Evolutionary conservation across 768 basidiomycete genomes (phyloP), one percentile per base, ranked within the genome.

Genomic region (Lyophyllum semitale): DNA sequence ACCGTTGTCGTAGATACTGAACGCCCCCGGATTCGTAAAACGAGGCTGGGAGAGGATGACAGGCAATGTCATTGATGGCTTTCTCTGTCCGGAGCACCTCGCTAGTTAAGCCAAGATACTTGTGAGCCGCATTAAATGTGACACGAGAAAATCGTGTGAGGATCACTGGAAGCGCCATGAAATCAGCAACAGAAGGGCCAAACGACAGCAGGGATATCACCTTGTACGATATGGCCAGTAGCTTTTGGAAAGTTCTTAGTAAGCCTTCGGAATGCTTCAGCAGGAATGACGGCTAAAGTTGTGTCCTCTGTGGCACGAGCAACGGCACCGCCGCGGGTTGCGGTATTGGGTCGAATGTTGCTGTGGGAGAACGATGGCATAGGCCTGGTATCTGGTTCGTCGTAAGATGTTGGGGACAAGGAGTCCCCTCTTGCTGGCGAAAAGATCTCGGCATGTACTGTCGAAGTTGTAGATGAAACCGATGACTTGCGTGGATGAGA

Each of bases 191-290:
- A 49, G 2, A 29, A 20, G 29, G 33, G 20, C 38, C n/a, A 8
- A 22, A 55, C 0, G 22, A 33, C 37, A 26, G 41, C 6, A 4
- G 15, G 4, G 26, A 26, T 57, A 67, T 32, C 65, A 87, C 94
- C 93, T 83, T 95, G 93, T 0, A 97, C 93, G 55, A 98, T 95
- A 63, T 95, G 94, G 4, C 95, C 95, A 33, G 95, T 92, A 3
- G 97, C 95, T 65, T 98, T 98, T 0, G 97, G 97, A 63, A 90
- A 97, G 68, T 96, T 95, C 73, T 95, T 93, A 2, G 96, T 98
- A 37, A 99, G 75, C 47, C 95, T 80, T 52, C 89, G 80, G 73
- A 99, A 99, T 4, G 96, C 97, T 69, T 98, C 95, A 2, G 97
- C 96, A 23, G 97, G 97, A 52, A 99, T 98, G 9, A 99, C 96